Evolutionary conservation across 495 filamentous ascomycete genomes (phyloP).

Genomic region (Penicillium dipodomyicola): DNA sequence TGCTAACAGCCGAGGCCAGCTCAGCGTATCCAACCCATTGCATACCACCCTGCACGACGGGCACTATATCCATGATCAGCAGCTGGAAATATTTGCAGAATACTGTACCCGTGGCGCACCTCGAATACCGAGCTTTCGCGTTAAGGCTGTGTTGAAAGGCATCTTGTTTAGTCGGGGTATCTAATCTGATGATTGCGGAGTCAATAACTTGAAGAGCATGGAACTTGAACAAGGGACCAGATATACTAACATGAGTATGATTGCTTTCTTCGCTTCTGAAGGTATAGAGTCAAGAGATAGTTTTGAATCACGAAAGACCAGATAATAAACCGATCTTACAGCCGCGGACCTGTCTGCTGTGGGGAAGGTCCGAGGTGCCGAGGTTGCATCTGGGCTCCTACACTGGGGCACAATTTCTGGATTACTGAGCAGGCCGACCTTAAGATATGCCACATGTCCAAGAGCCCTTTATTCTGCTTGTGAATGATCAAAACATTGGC

Average conservation of each 20-base stretch:
- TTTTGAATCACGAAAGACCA: constrained; percentile 11
- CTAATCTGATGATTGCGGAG: constrained; percentile 1
- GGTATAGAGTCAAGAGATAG: not conserved
- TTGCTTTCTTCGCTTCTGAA: not conserved
- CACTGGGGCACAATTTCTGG: not conserved
- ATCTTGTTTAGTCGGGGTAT: constrained; percentile 46
- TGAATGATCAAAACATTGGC: constrained; percentile 2
- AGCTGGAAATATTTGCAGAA: not conserved
- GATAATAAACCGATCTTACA: constrained; percentile 13
- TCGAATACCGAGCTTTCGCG: constrained; percentile 81
- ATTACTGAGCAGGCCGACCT: constrained; percentile 14
- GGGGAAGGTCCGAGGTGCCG: constrained; percentile 37
- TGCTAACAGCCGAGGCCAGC: constrained; percentile 89
- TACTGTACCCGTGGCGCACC: constrained; percentile 43
- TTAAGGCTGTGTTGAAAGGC: constrained; percentile 92
- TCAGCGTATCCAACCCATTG: constrained; percentile 90
- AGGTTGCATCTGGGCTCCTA: constrained; percentile 22
- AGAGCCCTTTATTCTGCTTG: not conserved
- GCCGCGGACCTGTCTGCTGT: constrained; percentile 33
- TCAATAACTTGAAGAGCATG: not conserved
- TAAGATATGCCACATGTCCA: not conserved
- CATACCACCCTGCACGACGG: constrained; percentile 98
- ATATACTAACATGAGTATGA: constrained; percentile 1
- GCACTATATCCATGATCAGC: constrained; percentile 57
- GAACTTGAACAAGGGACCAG: not conserved